Percentiles rank a stretch among this genome's conserved stretches.
Evolutionary conservation across 805 yeast genomes (phyloP).

Genomic region (Kluyveromyces dobzhanskii): DNA sequence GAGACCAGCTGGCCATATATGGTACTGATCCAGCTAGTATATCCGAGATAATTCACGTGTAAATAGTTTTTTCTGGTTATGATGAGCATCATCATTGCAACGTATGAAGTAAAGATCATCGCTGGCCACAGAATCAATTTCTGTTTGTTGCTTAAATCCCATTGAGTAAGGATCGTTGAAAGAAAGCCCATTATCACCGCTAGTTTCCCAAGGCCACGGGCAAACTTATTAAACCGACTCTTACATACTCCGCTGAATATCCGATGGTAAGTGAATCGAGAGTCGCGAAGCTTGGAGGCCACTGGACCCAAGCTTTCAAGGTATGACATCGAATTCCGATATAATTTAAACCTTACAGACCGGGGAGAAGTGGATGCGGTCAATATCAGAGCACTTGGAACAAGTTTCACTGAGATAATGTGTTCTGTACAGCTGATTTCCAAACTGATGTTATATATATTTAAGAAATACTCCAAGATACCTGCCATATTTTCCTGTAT

Average conservation of each 20-base stretch:
- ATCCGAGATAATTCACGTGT: slow-evolving; percentile 30
- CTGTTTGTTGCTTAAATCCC: slow-evolving; percentile 17
- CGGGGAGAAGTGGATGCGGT: too few relatives aligned
- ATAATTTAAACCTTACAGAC: too few relatives aligned
- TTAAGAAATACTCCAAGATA: too few relatives aligned
- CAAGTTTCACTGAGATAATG: too few relatives aligned
- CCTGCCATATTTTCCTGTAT: too few relatives aligned
- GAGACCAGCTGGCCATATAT: slow-evolving; percentile 26
- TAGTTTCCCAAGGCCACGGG: slow-evolving; percentile 26
- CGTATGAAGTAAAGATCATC: slow-evolving; percentile 21
- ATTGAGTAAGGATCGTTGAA: slow-evolving; percentile 16
- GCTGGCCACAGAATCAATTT: slow-evolving; percentile 20
- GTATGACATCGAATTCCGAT: slow-evolving; percentile 2
- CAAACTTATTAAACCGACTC: slow-evolving; percentile 33
- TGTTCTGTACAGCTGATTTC: too few relatives aligned
- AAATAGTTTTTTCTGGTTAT: slow-evolving; percentile 34
- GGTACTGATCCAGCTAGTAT: slow-evolving; percentile 17
- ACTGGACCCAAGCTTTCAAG: too few relatives aligned
- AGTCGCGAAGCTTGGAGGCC: slow-evolving; percentile 11
- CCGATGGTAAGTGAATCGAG: slow-evolving; percentile 29
- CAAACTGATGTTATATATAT: too few relatives aligned
- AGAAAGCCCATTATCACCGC: slow-evolving; percentile 23
- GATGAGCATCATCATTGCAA: slow-evolving; percentile 28
- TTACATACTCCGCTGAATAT: slow-evolving; percentile 35
- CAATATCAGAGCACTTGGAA: too few relatives aligned